Evolutionary conservation across 805 yeast genomes (phyloP), one percentile per base, ranked within the genome.

Genomic region (Lipomyces yamadae): DNA sequence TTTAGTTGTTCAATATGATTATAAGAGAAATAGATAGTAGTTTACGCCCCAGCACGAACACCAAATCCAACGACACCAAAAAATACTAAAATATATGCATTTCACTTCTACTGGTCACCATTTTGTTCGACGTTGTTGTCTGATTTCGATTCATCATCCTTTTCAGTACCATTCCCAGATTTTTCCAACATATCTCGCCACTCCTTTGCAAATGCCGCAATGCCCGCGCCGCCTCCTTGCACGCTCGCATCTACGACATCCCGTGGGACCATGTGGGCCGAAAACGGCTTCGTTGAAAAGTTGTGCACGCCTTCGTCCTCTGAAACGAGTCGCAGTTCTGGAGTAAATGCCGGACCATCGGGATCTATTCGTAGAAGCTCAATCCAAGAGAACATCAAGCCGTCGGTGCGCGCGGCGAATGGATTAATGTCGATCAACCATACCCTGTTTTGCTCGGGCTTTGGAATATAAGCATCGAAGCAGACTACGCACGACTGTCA

Each of bases 201-300:
- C 65, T 86, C 81, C 66, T 81, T 81, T 0, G 90, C 86, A 69
- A 90, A 78, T 60, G 89, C 92, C 11, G 85, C 87, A 84, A 92
- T 88, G 0, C 89, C 84, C 29, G 83, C 81, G 13, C 72, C 72
- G 24, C 54, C 64, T 0, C 93, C 84, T 71, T 89, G 87, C 72
- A 86, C 73, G 42, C 90, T 82, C 1, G 97, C 97, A 75, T 92
- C 95, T 3, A 95, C 89, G 29, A 95, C 86, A 74, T 95, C 99
- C 61, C 84, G 82, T 0, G 99, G 99, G 2, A 95, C 97, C 74
- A 91, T 93, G 76, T 88, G 91, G 73, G 94, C 97, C 1, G 96
- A 86, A 74, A 91, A 94, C 60, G 91, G 96, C 70, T 89, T 91
- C 0, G 86, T 78, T 0, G 91, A 88, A 80, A 92, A 92, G 37